Conservation (phyloP, 2,329 filamentous ascomycete species). For the Fusarium pseudocircinatum region DNA sequence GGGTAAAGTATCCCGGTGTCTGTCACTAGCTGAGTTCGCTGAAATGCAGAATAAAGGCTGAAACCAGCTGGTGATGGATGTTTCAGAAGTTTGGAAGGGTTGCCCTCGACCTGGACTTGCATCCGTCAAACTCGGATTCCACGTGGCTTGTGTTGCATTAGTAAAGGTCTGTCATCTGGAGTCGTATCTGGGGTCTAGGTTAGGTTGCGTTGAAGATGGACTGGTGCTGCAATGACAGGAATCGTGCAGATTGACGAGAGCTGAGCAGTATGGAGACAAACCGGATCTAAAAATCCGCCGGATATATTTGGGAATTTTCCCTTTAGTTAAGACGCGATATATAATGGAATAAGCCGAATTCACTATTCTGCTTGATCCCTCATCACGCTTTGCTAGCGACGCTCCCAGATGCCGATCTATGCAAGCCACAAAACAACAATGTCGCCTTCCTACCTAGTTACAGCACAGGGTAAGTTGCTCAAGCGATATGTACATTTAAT, state of each 20-base stretch:
- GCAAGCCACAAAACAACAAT: accelerated
- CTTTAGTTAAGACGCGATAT: no score
- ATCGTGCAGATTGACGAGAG: background rate
- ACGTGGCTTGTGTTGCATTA: background rate
- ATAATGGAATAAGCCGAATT: no score
- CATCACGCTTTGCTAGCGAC: no score
- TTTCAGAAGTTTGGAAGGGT: background rate
- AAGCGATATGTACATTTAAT: accelerated
- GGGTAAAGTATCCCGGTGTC: background rate
- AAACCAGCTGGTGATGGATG: background rate
- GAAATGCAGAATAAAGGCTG: background rate
- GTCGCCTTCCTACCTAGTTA: accelerated
- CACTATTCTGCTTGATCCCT: no score
- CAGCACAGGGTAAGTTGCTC: accelerated
- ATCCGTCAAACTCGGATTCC: background rate
- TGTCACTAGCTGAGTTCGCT: background rate
- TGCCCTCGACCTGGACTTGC: background rate
- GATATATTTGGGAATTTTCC: background rate
- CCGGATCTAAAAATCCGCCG: accelerated
- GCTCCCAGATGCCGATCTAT: no score
- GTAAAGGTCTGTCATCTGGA: background rate
- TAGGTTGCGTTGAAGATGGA: background rate
- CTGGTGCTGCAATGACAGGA: no score
- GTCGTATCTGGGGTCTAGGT: background rate
- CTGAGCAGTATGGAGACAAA: accelerated